Conservation (phyloP, 225 moss, liverwort and hornwort species). For the Antitrichia curtipendula region DNA sequence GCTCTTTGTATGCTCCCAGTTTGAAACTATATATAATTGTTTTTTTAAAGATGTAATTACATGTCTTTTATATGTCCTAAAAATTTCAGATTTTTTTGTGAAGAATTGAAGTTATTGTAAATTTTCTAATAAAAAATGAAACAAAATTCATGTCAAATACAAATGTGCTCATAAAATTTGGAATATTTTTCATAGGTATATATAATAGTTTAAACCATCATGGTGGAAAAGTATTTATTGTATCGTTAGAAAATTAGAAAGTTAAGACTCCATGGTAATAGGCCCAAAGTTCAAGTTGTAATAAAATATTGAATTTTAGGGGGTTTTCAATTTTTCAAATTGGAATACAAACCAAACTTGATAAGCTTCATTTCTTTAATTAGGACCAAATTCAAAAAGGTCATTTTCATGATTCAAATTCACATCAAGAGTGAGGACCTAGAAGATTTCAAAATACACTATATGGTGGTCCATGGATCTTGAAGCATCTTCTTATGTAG, state of each 20-base stretch:
- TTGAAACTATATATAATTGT: neutral
- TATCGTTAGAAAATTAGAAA: neutral
- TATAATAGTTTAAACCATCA: neutral
- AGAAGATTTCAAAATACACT: neutral
- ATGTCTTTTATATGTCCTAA: neutral
- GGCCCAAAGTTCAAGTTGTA: neutral
- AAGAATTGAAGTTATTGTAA: neutral
- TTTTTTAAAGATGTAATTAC: neutral
- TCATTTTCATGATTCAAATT: neutral
- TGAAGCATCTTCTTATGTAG: neutral
- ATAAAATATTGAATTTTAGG: neutral
- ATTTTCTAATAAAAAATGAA: neutral
- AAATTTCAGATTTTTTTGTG: neutral
- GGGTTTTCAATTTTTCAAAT: neutral
- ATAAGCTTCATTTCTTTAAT: neutral
- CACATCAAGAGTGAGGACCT: neutral
- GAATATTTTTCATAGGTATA: neutral
- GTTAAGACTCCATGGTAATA: neutral
- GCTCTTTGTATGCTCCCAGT: neutral
- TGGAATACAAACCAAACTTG: rapidly evolving
- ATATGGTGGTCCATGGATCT: neutral
- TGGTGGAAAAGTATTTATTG: neutral
- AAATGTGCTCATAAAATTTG: neutral
- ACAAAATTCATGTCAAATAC: neutral
- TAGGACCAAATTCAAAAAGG: neutral